A percentile compares a stretch with the other conserved stretches of the same genome.
These are phyloP conservation scores for Solanum sejunctum DNA, from an alignment of 257 asterid species.

Conservation along the genomic window DNA sequence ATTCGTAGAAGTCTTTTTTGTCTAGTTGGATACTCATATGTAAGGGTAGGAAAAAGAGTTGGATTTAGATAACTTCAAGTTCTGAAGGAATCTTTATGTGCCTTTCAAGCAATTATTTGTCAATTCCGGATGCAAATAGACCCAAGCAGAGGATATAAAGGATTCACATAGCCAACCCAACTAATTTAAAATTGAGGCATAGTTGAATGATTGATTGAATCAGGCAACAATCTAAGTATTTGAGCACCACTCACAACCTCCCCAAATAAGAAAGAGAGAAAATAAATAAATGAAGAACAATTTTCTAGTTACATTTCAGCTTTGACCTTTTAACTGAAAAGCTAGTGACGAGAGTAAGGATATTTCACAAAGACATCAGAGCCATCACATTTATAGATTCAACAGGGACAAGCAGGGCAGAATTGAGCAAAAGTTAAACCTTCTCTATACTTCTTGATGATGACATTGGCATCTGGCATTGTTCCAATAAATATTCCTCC, in stretches of 20 bases:
- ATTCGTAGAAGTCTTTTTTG: not conserved
- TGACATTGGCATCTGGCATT: conserved; percentile 99
- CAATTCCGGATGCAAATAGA: not conserved
- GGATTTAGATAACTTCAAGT: not conserved
- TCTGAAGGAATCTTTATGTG: not conserved
- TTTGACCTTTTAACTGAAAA: not conserved
- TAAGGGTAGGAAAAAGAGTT: not conserved
- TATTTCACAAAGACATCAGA: not conserved
- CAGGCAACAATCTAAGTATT: not conserved
- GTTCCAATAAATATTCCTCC: conserved; percentile 97
- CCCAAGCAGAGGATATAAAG: not conserved
- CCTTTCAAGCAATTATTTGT: not conserved
- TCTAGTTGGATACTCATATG: not conserved
- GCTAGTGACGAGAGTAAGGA: not conserved
- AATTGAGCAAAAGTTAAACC: conserved; percentile 27
- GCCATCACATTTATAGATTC: not conserved
- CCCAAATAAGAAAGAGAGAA: not conserved
- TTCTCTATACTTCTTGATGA: conserved; percentile 77
- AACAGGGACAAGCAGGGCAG: not conserved
- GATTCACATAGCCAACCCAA: not conserved
- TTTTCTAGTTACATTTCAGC: not conserved
- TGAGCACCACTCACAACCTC: not conserved
- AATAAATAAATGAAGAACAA: not conserved
- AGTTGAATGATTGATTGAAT: not conserved
- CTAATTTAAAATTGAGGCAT: not conserved